Evolutionary conservation across 192 early-diverging fungal genomes (phyloP).

Genomic region (Helicostylum pulchrum): DNA sequence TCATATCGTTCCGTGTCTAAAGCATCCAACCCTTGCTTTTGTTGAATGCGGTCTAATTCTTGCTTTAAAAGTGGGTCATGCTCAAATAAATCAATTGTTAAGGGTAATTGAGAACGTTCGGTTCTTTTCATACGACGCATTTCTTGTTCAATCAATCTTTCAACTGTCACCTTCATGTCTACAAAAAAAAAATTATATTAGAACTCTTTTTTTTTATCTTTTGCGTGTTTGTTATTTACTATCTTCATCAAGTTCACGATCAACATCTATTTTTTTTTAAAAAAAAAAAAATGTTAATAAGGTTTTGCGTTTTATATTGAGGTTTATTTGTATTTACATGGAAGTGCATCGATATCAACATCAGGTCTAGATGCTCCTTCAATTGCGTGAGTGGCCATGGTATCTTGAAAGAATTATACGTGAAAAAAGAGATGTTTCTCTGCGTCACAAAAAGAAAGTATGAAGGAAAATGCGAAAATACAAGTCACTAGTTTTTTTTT

Average conservation of each 20-base stretch:
- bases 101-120: constrained; percentile 35
- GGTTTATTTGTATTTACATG: constrained; percentile 36
- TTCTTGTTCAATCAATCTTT: constrained; percentile 53
- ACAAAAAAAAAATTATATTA: not conserved
- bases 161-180: constrained; percentile 48
- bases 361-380: constrained; percentile 5
- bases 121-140: constrained; percentile 48
- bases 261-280: constrained; percentile 39
- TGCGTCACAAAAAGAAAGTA: too few relatives aligned
- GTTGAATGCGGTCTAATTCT: constrained; percentile 45
- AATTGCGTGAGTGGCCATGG: too few relatives aligned
- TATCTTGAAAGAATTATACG: too few relatives aligned
- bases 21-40: constrained; percentile 42
- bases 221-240: constrained; percentile 24
- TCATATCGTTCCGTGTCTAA: constrained; percentile 50
- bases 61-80: constrained; percentile 37
- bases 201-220: too few relatives aligned
- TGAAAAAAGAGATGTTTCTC: too few relatives aligned
- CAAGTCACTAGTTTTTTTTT: too few relatives aligned
- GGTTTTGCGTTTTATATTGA: not conserved
- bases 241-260: constrained; percentile 47
- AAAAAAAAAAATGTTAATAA: not conserved
- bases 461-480: too few relatives aligned
- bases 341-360: constrained; percentile 41
- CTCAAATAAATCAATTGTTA: constrained; percentile 46